Evolutionary conservation across 179 eudicot genomes (phyloP).

Genomic region (Spergularia azorica): DNA sequence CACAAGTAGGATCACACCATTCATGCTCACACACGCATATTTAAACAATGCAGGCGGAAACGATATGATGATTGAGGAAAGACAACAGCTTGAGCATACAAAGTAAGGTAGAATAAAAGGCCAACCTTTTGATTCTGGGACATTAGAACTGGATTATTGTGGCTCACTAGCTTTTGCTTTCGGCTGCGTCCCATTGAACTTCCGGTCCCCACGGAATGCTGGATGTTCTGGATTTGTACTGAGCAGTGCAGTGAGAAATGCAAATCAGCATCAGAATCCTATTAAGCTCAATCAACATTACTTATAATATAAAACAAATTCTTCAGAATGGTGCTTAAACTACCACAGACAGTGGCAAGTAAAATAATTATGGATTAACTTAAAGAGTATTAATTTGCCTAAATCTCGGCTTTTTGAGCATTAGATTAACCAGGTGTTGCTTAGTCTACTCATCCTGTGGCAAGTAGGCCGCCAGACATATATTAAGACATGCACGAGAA

Average conservation of each 20-base stretch:
- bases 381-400: slow-evolving; percentile 14
- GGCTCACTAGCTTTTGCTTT: slow-evolving; percentile 28
- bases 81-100: slow-evolving; percentile 15
- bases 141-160: slow-evolving; percentile 27
- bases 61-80: slow-evolving; percentile 24
- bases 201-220: slow-evolving; percentile 33
- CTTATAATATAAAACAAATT: slow-evolving; percentile 18
- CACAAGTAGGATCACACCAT: slow-evolving; percentile 17
- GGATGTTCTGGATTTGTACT: slow-evolving; percentile 21
- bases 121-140: slow-evolving; percentile 29
- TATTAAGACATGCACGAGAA: slow-evolving; percentile 3
- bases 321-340: slow-evolving; percentile 16
- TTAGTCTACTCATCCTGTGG: slow-evolving; percentile 19
- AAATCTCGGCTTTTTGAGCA: slow-evolving; percentile 29
- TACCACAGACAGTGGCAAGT: slow-evolving; percentile 24
- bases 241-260: slow-evolving; percentile 32
- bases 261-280: slow-evolving; percentile 18
- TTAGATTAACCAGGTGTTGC: slow-evolving; percentile 14
- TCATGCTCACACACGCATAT: slow-evolving; percentile 21
- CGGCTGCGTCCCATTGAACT: slow-evolving; percentile 26
- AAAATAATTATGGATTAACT: slow-evolving; percentile 14
- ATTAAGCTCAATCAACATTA: slow-evolving; percentile 10
- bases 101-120: slow-evolving; percentile 17
- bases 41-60: slow-evolving; percentile 14
- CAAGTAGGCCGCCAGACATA: slow-evolving; percentile 21